Base-by-base conservation (phyloP, 2,329 filamentous ascomycete genomes). In the Fonsecaea multimorphosa region DNA sequence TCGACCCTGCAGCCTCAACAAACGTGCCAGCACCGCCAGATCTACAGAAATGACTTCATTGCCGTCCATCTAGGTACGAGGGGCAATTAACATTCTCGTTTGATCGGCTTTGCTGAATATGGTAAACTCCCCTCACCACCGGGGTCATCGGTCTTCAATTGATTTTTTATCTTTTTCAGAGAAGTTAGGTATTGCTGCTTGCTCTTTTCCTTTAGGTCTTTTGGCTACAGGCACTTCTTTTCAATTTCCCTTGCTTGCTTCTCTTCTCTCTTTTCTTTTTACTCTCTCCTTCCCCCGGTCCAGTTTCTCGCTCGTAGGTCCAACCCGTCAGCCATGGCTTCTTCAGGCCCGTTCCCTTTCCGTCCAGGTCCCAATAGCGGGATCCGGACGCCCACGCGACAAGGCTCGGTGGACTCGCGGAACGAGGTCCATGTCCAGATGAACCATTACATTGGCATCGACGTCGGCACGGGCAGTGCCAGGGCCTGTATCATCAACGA, bases 381-480 rank as follows among this genome's bases (percentile, higher is more conserved):
- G n/a, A 14, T 70, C 4, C 55, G 61, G 22, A 70, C 66, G 19
- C 67, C 65, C n/a, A 63, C 31, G 12, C 65, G 65, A 54, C 77
- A 79, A 69, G 76, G 76, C 31, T 78, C 78, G 1, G 75, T 72
- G 58, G 79, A 81, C 73, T 80, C 83, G 57, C 82, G 84, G 70
- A 85, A 88, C 73, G 84, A 87, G 72, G 78, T 88, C 59, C 81
- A 81, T 64, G 80, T 84, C 46, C 83, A 85, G 66, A 77, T 83
- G 70, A 84, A 87, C 72, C 85, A 89, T 74, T 89, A 86, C 76
- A 88, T 98, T 75, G 94, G 94, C 67, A 92, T 99, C 72, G 95
- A 99, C 81, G 94, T 99, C 58, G 95, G 95, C 59, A 99, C 95
- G 22, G 95, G 95, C 63, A 97, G 92, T 77, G 95, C 94, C 44